Conservation (phyloP, 2,329 filamentous ascomycete species). For the Fusarium buharicum region DNA sequence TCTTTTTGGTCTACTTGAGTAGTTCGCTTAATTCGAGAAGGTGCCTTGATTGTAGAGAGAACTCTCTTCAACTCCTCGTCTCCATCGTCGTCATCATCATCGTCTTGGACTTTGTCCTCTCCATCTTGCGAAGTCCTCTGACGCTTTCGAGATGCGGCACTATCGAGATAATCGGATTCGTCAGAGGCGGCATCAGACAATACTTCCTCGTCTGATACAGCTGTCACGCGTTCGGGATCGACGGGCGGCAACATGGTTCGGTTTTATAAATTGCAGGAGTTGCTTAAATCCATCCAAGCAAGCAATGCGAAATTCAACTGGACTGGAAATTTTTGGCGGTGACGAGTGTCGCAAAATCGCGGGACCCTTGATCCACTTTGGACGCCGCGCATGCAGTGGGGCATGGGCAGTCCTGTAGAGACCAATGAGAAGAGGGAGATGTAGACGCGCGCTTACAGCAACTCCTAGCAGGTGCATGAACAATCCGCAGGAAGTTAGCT, state of each 20-base stretch:
- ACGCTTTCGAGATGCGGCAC: constrained; percentile 57
- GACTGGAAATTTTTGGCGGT: constrained; percentile 44
- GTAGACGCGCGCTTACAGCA: constrained; percentile 48
- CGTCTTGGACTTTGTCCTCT: constrained; percentile 43
- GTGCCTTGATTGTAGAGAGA: constrained; percentile 59
- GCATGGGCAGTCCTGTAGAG: constrained; percentile 6
- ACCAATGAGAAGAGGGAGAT: constrained; percentile 13
- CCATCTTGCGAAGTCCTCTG: constrained; percentile 53
- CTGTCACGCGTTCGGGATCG: constrained; percentile 33
- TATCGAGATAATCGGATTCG: constrained; percentile 63
- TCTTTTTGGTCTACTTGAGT: constrained; percentile 36
- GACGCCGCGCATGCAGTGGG: constrained; percentile 24
- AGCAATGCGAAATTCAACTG: constrained; percentile 22
- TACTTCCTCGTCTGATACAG: constrained; percentile 31
- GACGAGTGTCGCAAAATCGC: constrained; percentile 40
- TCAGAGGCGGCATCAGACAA: constrained; percentile 42
- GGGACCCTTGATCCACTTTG: constrained; percentile 24
- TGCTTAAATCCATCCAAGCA: constrained; percentile 24
- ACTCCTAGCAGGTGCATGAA: constrained; percentile 3
- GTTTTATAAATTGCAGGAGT: constrained; percentile 42
- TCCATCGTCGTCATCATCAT: constrained; percentile 50
- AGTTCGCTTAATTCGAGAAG: constrained; percentile 63
- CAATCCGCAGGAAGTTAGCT: not conserved
- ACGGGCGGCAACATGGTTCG: constrained; percentile 37
- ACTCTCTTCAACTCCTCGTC: constrained; percentile 48